Conservation (phyloP, 2,329 filamentous ascomycete genomes). For the Beauveria rudraprayagi region DNA sequence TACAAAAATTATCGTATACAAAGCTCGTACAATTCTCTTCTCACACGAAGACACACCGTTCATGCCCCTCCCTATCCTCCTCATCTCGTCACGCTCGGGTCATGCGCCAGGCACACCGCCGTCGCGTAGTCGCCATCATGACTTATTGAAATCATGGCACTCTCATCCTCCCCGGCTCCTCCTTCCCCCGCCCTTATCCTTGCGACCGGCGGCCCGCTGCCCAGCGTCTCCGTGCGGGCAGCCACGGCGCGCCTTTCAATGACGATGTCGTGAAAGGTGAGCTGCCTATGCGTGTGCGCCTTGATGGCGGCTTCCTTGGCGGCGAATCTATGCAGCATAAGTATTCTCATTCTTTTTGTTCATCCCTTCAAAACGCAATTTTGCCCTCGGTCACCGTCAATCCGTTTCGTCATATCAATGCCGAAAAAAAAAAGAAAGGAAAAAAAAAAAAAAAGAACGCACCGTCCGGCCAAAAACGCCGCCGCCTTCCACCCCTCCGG, state of each 20-base stretch:
- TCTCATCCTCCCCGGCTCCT: constrained; percentile 31
- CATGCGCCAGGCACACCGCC: constrained; percentile 54
- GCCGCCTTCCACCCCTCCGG: constrained; percentile 29
- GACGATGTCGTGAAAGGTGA: constrained; percentile 56
- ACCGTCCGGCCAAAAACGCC: constrained; percentile 38
- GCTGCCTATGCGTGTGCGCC: constrained; percentile 50
- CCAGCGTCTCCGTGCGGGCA: constrained; percentile 19
- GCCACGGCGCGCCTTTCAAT: constrained; percentile 27
- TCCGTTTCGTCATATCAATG: no score
- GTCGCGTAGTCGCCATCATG: constrained; percentile 80
- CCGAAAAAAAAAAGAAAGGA: background rate
- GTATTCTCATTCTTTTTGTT: no score
- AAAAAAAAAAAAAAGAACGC: constrained; percentile 10
- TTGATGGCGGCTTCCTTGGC: constrained; percentile 72
- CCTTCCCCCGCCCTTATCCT: constrained; percentile 27
- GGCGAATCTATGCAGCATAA: constrained; percentile 41
- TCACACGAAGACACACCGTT: background rate
- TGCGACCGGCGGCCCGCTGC: constrained; percentile 37
- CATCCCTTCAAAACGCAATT: no score
- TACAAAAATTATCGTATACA: background rate
- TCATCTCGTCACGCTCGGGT: constrained; percentile 11
- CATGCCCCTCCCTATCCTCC: background rate
- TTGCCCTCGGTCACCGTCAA: no score
- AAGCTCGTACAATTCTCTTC: background rate
- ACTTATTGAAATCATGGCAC: constrained; percentile 70